phyloP scores from a whole-genome alignment of 140 eudicot species.

The Ambrosia hybrid region DNA sequence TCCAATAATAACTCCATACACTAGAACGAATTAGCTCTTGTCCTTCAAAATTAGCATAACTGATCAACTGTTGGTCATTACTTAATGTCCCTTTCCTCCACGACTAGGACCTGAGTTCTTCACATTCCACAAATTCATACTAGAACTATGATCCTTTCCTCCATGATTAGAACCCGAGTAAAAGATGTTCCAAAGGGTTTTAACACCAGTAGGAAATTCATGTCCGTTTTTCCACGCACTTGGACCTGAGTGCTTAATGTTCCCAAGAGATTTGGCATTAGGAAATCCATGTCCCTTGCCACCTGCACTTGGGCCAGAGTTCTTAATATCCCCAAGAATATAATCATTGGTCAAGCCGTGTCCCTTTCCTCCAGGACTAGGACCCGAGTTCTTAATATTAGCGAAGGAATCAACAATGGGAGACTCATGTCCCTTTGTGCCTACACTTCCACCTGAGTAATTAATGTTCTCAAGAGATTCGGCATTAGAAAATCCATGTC shows the following conservation, averaged over 20 bases:
- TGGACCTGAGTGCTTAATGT: slow-evolving; percentile 15
- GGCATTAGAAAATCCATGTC: slow-evolving; percentile 8
- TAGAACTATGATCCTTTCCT: background rate
- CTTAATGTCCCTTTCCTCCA: slow-evolving; percentile 18
- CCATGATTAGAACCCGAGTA: background rate
- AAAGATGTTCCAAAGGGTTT: slow-evolving; percentile 7
- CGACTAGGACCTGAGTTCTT: slow-evolving; percentile 25
- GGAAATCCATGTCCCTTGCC: slow-evolving; percentile 19
- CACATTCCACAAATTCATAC: background rate
- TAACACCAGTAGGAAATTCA: background rate
- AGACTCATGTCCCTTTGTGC: slow-evolving; percentile 14
- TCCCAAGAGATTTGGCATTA: slow-evolving; percentile 3
- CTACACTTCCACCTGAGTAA: slow-evolving; percentile 8
- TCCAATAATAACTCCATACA: background rate
- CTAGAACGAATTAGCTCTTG: background rate
- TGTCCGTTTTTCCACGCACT: slow-evolving; percentile 17
- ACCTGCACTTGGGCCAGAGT: slow-evolving; percentile 24
- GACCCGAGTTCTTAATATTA: slow-evolving; percentile 18
- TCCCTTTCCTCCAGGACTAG: slow-evolving; percentile 24
- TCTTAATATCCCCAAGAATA: slow-evolving; percentile 1
- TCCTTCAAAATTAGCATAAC: background rate
- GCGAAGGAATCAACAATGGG: background rate
- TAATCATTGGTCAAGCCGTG: background rate
- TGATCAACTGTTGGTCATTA: background rate
- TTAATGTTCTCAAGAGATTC: slow-evolving; percentile 7